Evolutionary conservation across 2,329 filamentous ascomycete species (phyloP).

Genomic region (Dactylellina drechsleri): DNA sequence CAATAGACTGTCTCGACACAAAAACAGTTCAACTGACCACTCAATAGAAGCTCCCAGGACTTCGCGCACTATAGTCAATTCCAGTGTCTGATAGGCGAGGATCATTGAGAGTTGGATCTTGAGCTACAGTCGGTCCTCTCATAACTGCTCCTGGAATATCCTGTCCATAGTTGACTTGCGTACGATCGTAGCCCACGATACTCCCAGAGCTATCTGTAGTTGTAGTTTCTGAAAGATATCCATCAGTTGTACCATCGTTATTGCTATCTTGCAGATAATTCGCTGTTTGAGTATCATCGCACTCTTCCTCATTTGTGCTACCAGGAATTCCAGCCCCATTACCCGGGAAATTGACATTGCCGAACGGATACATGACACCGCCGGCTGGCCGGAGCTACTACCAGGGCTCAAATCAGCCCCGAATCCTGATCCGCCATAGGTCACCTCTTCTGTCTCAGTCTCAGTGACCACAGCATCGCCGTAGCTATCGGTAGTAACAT

Average conservation of each 20-base stretch:
- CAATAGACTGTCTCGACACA: too few species aligned
- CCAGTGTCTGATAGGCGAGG: constrained; percentile 9
- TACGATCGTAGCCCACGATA: constrained; percentile 1
- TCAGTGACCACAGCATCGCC: constrained; percentile 21
- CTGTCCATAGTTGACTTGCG: background rate
- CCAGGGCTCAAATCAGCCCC: background rate
- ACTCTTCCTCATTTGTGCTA: constrained; percentile 9
- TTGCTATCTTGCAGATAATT: constrained; percentile 10
- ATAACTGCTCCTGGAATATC: constrained; percentile 10
- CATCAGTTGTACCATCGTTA: constrained; percentile 26
- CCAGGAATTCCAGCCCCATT: constrained; percentile 9
- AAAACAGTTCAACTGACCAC: background rate
- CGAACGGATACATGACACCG: constrained; percentile 18
- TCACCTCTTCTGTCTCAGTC: constrained; percentile 1
- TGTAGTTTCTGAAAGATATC: constrained; percentile 2
- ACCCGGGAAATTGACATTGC: background rate
- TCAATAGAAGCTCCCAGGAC: background rate
- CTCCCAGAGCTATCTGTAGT: constrained; percentile 1
- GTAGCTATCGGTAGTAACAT: background rate
- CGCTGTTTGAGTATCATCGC: constrained; percentile 5
- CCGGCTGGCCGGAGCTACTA: background rate
- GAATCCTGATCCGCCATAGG: background rate
- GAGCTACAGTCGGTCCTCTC: constrained; percentile 1
- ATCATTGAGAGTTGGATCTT: constrained; percentile 21
- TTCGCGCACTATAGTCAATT: background rate